Evolutionary conservation across 257 asterid genomes (phyloP).

Genomic region (Craterostigma plantagineum): DNA sequence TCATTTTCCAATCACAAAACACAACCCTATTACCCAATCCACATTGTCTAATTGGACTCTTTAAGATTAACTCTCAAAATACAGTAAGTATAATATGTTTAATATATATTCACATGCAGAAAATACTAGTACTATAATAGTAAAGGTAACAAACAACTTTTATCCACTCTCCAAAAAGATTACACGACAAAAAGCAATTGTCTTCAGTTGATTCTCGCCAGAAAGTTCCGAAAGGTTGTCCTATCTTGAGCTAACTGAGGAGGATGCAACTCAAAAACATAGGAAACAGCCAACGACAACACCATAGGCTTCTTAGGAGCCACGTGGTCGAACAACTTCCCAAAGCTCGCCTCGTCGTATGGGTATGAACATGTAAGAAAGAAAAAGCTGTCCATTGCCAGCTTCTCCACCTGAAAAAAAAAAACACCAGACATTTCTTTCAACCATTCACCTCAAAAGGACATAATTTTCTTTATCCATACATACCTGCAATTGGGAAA

Average conservation of each 20-base stretch:
- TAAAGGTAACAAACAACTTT: too few relatives aligned
- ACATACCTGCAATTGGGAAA: constrained; percentile 67
- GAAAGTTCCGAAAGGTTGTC: too few relatives aligned
- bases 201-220: too few relatives aligned
- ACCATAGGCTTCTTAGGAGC: constrained; percentile 20
- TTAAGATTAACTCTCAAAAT: too few relatives aligned
- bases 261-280: constrained; percentile 39
- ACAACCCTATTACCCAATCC: too few relatives aligned
- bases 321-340: constrained; percentile 32
- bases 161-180: too few relatives aligned
- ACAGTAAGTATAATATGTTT: too few relatives aligned
- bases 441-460: not conserved
- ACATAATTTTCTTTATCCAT: not conserved
- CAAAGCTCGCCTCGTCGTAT: constrained; percentile 53
- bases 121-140: too few relatives aligned
- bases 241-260: constrained; percentile 11
- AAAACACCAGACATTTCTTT: constrained; percentile 3
- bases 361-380: constrained; percentile 51
- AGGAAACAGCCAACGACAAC: constrained; percentile 48
- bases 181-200: too few relatives aligned
- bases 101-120: too few relatives aligned
- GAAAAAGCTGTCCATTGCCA: constrained; percentile 65
- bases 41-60: too few relatives aligned
- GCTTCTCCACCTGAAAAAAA: constrained; percentile 58
- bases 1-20: too few relatives aligned